Base-by-base conservation (phyloP, 2,329 filamentous ascomycete genomes). In the Fusarium sp. region DNA sequence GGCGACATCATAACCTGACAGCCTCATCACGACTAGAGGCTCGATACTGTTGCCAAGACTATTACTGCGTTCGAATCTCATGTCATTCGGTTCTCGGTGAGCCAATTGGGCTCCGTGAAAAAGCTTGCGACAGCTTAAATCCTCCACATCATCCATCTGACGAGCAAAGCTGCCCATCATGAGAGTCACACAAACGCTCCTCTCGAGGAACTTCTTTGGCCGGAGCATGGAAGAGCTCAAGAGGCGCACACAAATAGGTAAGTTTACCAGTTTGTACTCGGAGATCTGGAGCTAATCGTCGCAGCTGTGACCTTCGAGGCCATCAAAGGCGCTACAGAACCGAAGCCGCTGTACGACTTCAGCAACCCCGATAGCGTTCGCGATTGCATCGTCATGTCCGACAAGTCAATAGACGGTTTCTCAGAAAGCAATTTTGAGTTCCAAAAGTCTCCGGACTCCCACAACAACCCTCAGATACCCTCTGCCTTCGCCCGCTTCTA, bases 361-460 rank as follows among this genome's bases (percentile, higher is more conserved):
- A 81, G 85, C 72, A 71, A 75, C 19, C 75, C 81, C 41, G 80
- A 82, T 22, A 81, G 82, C 6, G 73, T 88, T 37, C 69, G 79
- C 35, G 80, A 82, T 65, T 87, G 85, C 78, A 96, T 97, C 78
- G 83, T 92, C 69, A 96, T 98, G 89, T 92, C 90, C 70, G 95
- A 99, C 78, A 84, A 84, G 58, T 91, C 95, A 74, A 93, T 97
- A 24, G 95, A 95, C 65, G 96, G 95, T 60, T 94, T 88, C 81
- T 97, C 94, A 33, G 87, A 87, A 19, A 91, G 89, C 41, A 81
- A 87, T 44, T 83, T 98, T 62, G 91, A 94, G 72, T 90, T 88
- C 76, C 81, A 56, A n/a, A 57, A 59, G 14, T 43, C 56, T 10
- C 19, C 43, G 58, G 17, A 59, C 5, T 17, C 46, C n/a, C 41